These are phyloP conservation scores for Phytopythium chamaehyphon DNA, from an alignment of 352 stramenopile species.

Conservation along the genomic window DNA sequence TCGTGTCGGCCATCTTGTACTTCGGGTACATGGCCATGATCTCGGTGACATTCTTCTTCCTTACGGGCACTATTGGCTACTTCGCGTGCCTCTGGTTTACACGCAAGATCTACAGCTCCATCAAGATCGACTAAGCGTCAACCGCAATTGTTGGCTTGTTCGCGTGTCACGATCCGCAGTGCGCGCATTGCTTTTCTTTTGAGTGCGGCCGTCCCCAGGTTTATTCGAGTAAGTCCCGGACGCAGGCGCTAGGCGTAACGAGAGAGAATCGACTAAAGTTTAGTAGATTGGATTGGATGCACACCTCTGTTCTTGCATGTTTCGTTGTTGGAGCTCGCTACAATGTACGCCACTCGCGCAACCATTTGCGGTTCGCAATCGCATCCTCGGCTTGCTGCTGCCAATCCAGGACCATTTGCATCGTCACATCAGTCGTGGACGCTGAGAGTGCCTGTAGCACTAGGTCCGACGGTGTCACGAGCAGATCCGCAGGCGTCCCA, in stretches of 20 bases:
- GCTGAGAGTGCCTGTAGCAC: constrained; percentile 36
- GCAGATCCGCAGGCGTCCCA: constrained; percentile 71
- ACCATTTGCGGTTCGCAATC: constrained; percentile 47
- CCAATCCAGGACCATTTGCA: constrained; percentile 44
- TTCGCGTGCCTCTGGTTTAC: constrained; percentile 99
- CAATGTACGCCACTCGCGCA: constrained; percentile 78
- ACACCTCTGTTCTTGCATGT: not conserved
- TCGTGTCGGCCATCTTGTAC: constrained; percentile 95
- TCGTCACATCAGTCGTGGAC: constrained; percentile 12
- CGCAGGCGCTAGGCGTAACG: not conserved
- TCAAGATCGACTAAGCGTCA: constrained; percentile 89
- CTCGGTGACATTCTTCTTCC: constrained; percentile 96
- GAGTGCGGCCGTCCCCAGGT: not conserved
- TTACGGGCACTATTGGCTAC: constrained; percentile 96
- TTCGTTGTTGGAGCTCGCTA: constrained; percentile 13
- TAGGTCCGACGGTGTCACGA: constrained; percentile 64
- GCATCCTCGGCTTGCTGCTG: constrained; percentile 33
- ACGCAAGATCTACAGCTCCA: constrained; percentile 97
- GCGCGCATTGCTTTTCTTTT: too few species aligned
- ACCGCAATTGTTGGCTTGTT: constrained; percentile 7
- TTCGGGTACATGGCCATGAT: constrained; percentile 99
- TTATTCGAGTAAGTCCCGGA: not conserved
- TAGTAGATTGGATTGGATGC: constrained; percentile 5
- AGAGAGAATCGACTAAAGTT: not conserved
- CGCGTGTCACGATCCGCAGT: too few species aligned